Evolutionary conservation across 2,329 filamentous ascomycete species (phyloP).

Genomic region (Alternaria viburni): DNA sequence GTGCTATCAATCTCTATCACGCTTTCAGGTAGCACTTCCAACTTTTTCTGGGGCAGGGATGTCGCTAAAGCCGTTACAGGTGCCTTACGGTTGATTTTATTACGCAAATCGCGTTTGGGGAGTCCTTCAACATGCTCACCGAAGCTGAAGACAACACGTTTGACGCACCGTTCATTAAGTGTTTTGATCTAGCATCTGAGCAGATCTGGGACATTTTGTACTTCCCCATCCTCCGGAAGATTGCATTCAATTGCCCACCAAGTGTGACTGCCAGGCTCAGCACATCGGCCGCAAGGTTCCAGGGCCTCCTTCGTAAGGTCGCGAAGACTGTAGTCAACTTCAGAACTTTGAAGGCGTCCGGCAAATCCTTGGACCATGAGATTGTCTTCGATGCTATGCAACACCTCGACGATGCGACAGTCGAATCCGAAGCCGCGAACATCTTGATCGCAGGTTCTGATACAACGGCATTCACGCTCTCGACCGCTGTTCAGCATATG

Average conservation of each 20-base stretch:
- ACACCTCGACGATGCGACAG: too few relatives aligned
- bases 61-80: not conserved
- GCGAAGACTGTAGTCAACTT: too few relatives aligned
- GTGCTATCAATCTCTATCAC: not conserved
- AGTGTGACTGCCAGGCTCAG: too few relatives aligned
- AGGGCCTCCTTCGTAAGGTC: too few relatives aligned
- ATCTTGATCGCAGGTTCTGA: not conserved
- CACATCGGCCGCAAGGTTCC: too few relatives aligned
- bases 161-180: not conserved
- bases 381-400: too few relatives aligned
- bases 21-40: not conserved
- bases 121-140: not conserved
- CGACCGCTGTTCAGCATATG: not conserved
- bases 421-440: too few relatives aligned
- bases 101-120: not conserved
- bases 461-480: not conserved
- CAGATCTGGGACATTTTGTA: not conserved
- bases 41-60: too few relatives aligned
- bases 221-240: not conserved
- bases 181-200: not conserved
- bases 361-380: too few relatives aligned
- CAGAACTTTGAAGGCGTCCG: too few relatives aligned
- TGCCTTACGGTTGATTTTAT: not conserved
- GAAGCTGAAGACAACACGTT: not conserved
- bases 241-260: not conserved